A percentile compares a stretch with the other conserved stretches of the same genome.
phyloP scores from a whole-genome alignment of 257 asterid species.

The Coffea eugenioides region DNA sequence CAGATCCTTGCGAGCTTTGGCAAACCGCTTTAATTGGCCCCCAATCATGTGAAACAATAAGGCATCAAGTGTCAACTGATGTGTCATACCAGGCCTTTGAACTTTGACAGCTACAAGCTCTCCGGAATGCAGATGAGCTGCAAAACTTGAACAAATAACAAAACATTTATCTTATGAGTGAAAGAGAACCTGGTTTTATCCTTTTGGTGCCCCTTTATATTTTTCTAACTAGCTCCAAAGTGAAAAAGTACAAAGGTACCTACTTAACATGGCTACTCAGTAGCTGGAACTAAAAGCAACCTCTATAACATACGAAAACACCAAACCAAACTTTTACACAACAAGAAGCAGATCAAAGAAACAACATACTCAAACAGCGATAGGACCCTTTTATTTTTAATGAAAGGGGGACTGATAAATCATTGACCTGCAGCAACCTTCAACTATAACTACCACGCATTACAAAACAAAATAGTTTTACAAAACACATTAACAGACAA shows the following conservation, averaged over 20 bases:
- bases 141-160: conserved; percentile 67
- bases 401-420: too few relatives aligned
- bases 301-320: neutral
- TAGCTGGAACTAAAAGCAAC: neutral
- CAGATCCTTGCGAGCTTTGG: conserved; percentile 97
- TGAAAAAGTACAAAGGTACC: neutral
- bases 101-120: conserved; percentile 99
- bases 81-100: conserved; percentile 98
- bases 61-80: conserved; percentile 81
- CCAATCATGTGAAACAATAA: conserved; percentile 93
- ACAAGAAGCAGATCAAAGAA: neutral
- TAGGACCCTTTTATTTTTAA: too few relatives aligned
- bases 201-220: neutral
- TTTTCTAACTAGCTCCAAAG: neutral
- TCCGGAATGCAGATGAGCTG: conserved; percentile 99
- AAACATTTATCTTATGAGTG: conserved; percentile 7
- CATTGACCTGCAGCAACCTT: neutral
- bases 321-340: neutral
- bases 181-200: neutral
- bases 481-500: neutral
- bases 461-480: neutral
- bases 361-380: neutral
- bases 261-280: neutral
- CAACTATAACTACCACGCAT: neutral
- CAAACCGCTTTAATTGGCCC: conserved; percentile 93